Conservation (phyloP, 2,329 filamentous ascomycete genomes). For the Cercospora sp. region DNA sequence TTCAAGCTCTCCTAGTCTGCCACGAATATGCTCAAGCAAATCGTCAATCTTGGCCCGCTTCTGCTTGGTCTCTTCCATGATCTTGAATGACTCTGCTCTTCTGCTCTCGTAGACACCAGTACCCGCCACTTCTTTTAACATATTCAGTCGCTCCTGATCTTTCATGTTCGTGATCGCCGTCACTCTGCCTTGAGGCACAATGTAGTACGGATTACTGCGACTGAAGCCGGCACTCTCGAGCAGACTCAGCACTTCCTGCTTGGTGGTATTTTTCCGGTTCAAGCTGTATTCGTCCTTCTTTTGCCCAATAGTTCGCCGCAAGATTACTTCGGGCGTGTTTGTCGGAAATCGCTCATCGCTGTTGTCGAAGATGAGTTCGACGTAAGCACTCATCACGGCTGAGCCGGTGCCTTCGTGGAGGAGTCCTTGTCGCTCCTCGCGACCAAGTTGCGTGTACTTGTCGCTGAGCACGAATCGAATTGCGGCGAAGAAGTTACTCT, state of each 20-base stretch:
- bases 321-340: slow-evolving; percentile 82
- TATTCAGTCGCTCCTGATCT: slow-evolving; percentile 81
- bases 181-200: slow-evolving; percentile 94
- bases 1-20: slow-evolving; percentile 83
- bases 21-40: slow-evolving; percentile 85
- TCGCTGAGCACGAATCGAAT: slow-evolving; percentile 98
- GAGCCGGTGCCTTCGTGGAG: slow-evolving; percentile 98
- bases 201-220: slow-evolving; percentile 97
- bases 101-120: slow-evolving; percentile 96
- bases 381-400: slow-evolving; percentile 98
- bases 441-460: slow-evolving; percentile 85
- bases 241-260: slow-evolving; percentile 90
- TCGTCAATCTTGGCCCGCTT: slow-evolving; percentile 95
- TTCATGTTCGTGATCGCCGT: slow-evolving; percentile 99
- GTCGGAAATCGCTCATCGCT: slow-evolving; percentile 93
- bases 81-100: slow-evolving; percentile 87
- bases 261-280: slow-evolving; percentile 94
- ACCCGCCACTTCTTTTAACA: slow-evolving; percentile 96
- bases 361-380: slow-evolving; percentile 99
- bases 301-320: slow-evolving; percentile 90
- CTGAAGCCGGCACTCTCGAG: slow-evolving; percentile 96
- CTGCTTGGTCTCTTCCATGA: slow-evolving; percentile 94
- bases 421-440: slow-evolving; percentile 91
- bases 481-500: slow-evolving; percentile 99
- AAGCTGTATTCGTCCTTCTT: slow-evolving; percentile 99